Evolutionary conservation across 495 filamentous ascomycete species (phyloP).

Genomic region (Daldinia caldariorum): DNA sequence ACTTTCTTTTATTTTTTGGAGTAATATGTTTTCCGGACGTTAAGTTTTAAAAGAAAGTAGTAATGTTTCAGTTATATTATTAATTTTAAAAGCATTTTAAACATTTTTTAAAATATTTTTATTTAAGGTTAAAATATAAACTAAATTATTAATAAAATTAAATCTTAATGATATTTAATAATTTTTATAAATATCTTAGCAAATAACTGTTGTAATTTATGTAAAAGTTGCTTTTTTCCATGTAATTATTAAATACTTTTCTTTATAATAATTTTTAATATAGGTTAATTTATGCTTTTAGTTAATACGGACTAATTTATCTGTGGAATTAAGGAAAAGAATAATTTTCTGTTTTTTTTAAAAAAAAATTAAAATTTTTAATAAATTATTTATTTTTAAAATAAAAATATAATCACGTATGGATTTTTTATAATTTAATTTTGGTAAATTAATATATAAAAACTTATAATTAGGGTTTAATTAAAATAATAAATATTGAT

Average conservation of each 20-base stretch:
- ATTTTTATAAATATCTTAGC: not conserved
- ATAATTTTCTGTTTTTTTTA: too few relatives aligned
- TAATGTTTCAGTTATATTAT: not conserved
- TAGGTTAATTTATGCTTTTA: not conserved
- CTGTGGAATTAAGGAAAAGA: not conserved
- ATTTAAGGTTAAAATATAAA: not conserved
- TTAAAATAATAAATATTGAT: not conserved
- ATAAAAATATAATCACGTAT: not conserved
- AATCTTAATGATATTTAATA: not conserved
- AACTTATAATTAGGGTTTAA: not conserved
- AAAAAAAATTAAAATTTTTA: not conserved
- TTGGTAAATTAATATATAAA: too few relatives aligned
- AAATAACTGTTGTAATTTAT: not conserved
- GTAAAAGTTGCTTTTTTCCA: not conserved
- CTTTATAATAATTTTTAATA: not conserved
- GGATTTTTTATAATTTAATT: not conserved
- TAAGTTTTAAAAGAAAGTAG: not conserved
- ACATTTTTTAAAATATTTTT: not conserved
- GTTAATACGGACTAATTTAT: not conserved
- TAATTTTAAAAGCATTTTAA: not conserved
- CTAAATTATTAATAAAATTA: not conserved
- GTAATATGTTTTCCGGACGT: too few relatives aligned
- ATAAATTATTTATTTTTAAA: not conserved
- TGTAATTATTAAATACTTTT: not conserved
- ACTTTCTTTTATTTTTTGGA: too few relatives aligned